Evolutionary conservation across 345 rosid genomes (phyloP), one percentile per base, ranked within the genome.

Genomic region (Erysimum cheiranthoides): DNA sequence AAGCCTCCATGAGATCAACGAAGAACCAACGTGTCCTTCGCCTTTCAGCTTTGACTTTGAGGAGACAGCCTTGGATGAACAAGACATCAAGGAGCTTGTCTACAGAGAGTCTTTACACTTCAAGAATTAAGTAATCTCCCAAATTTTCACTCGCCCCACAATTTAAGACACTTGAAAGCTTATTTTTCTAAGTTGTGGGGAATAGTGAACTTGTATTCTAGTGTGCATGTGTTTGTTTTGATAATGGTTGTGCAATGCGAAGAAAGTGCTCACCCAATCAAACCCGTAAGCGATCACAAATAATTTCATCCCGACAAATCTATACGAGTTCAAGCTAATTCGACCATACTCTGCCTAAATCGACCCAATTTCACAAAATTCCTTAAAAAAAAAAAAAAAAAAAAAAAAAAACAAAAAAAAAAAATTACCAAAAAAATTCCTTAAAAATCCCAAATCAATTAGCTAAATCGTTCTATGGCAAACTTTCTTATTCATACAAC

Each of bases 1-100:
- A n/a, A 86, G 96, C 76, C 96, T 93, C 73, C 96, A 93, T 51
- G 98, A 91, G 91, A 87, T 91, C 85, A 93, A 93, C 2, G 98
- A 88, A 66, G 97, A 91, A 83, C 98, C 96, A 4, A 87, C 75
- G 2, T 91, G 97, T 70, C 79, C 78, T 10, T 73, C 85, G 45
- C 88, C 96, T 34, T 93, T 93, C 46, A 47, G 70, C 53, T 91
- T 93, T 10, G 92, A 91, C 82, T 91, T 90, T 27, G 98, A 93
- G 76, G 91, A 88, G 70, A 71, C 79, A 13, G 68, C 71, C 31
- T 82, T 91, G 83, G 85, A 73, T 49, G 98, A 89, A 86, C 85
- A 91, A 46, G 97, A 91, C 40, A 89, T 93, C 25, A 93, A 85
- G 73, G 93, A 88, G 80, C 92, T 93, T 28, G 84, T 93, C 70